These are phyloP conservation scores for Solanum tarapatanum DNA, from an alignment of 257 asterid genomes.

Conservation along the genomic window DNA sequence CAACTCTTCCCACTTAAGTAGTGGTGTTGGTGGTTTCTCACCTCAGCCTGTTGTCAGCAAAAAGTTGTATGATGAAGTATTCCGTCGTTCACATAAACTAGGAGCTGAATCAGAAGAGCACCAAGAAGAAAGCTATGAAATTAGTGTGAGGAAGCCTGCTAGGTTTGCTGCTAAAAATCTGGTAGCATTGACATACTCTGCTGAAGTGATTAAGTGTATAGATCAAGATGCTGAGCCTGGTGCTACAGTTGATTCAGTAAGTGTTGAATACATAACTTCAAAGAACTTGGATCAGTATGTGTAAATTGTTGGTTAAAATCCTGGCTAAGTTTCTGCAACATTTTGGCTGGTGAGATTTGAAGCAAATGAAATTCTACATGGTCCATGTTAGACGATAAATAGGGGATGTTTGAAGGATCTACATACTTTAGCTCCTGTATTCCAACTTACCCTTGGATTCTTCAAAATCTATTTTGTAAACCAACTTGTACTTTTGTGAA, in stretches of 20 bases:
- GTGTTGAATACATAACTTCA: slow-evolving; percentile 5
- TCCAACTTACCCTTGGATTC: background rate
- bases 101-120: slow-evolving; percentile 10
- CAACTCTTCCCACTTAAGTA: slow-evolving; percentile 13
- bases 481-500: background rate
- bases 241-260: slow-evolving; percentile 27
- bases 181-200: slow-evolving; percentile 22
- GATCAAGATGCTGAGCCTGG: slow-evolving; percentile 11
- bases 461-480: background rate
- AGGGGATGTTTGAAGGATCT: background rate
- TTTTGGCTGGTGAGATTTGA: background rate
- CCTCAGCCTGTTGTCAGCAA: slow-evolving; percentile 55
- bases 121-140: slow-evolving; percentile 30
- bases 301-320: background rate
- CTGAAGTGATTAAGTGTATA: slow-evolving; percentile 17
- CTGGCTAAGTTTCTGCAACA: background rate
- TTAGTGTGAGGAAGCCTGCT: slow-evolving; percentile 28
- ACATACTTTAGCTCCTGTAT: background rate
- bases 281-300: background rate
- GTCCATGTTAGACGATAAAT: background rate
- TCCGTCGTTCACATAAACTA: slow-evolving; percentile 30
- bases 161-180: slow-evolving; percentile 37
- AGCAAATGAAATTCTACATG: background rate
- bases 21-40: slow-evolving; percentile 31
- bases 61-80: slow-evolving; percentile 48